These are phyloP conservation scores for Leccinum arenicola DNA, from an alignment of 768 basidiomycete genomes.

Conservation along the genomic window DNA sequence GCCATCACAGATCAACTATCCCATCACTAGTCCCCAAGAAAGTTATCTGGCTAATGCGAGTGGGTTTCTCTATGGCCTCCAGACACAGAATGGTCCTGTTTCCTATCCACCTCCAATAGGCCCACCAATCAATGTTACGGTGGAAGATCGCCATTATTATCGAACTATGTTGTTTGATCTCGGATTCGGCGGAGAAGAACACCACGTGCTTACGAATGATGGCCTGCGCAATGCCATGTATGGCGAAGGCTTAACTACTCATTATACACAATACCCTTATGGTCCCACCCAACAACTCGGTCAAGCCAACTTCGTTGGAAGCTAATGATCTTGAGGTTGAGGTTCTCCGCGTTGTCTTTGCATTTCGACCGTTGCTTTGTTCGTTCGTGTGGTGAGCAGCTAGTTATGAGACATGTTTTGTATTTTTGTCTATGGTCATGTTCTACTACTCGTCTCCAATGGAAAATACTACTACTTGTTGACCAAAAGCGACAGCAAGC, in stretches of 20 bases:
- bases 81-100: conserved; percentile 14
- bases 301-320: conserved; percentile 25
- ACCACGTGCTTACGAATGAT: conserved; percentile 21
- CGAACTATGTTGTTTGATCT: conserved; percentile 74
- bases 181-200: conserved; percentile 53
- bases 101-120: conserved; percentile 35
- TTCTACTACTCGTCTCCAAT: conserved; percentile 56
- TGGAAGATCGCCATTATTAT: conserved; percentile 70
- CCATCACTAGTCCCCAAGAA: conserved; percentile 18
- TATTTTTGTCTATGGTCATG: conserved; percentile 9
- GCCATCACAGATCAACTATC: conserved; percentile 14
- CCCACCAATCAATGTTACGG: conserved; percentile 16
- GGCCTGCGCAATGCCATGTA: conserved; percentile 24
- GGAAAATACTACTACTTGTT: conserved; percentile 55
- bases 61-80: conserved; percentile 13
- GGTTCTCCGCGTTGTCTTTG: neutral
- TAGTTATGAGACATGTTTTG: conserved; percentile 22
- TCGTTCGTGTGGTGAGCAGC: conserved; percentile 10
- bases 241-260: conserved; percentile 35
- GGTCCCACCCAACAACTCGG: conserved; percentile 22
- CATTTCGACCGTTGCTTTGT: conserved; percentile 3
- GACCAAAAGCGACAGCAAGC: conserved; percentile 66
- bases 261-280: conserved; percentile 35
- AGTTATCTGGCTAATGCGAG: conserved; percentile 14
- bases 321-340: conserved; percentile 3